A percentile compares a stretch with the other conserved stretches of the same genome.
Conservation (phyloP, 768 basidiomycete species). For the Pulveroboletus sp. region DNA sequence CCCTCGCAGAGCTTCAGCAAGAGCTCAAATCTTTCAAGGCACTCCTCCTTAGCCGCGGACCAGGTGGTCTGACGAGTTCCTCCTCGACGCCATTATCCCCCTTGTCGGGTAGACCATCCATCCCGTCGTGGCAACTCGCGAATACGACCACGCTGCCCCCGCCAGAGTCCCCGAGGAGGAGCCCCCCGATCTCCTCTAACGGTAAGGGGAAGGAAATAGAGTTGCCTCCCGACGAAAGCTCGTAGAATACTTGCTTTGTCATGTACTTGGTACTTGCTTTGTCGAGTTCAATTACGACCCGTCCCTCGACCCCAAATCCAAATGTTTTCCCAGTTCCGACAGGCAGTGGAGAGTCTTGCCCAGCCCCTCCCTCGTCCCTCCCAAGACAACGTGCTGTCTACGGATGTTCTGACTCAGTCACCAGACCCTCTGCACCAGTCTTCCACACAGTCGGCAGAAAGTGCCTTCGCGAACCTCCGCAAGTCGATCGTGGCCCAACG, state of each 20-base stretch:
- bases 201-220: slow-evolving; percentile 62
- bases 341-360: slow-evolving; percentile 68
- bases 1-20: slow-evolving; percentile 82
- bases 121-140: slow-evolving; percentile 90
- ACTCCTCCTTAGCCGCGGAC: slow-evolving; percentile 70
- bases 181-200: slow-evolving; percentile 24
- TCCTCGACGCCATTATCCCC: slow-evolving; percentile 49
- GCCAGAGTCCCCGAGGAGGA: slow-evolving; percentile 10
- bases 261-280: slow-evolving; percentile 5
- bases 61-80: slow-evolving; percentile 41
- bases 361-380: slow-evolving; percentile 39
- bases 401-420: too few species aligned
- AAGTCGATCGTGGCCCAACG: slow-evolving; percentile 58
- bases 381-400: slow-evolving; percentile 28
- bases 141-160: slow-evolving; percentile 25
- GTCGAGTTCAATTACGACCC: not conserved
- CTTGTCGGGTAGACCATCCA: slow-evolving; percentile 58
- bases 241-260: slow-evolving; percentile 13
- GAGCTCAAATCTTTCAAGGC: slow-evolving; percentile 94
- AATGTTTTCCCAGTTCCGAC: slow-evolving; percentile 75
- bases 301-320: slow-evolving; percentile 33
- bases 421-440: slow-evolving; percentile 30
- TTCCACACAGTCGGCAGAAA: slow-evolving; percentile 56
- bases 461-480: slow-evolving; percentile 54
- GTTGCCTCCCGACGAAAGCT: slow-evolving; percentile 7